These are phyloP conservation scores for Radiomyces spectabilis DNA, from an alignment of 192 early-diverging fungal species.

Conservation along the genomic window DNA sequence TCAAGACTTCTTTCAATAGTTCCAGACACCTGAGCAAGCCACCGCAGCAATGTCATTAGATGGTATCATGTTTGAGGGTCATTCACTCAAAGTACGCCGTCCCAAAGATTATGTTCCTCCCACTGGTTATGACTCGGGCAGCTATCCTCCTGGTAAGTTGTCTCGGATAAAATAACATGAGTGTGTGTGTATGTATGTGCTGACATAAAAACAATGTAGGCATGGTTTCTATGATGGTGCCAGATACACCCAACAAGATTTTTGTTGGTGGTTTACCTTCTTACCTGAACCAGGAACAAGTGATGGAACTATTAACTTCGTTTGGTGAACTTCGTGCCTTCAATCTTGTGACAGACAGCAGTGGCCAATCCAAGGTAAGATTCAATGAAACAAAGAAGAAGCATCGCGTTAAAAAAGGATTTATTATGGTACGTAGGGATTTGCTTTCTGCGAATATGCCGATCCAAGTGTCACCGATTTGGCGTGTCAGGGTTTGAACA, in stretches of 20 bases:
- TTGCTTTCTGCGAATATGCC: slow-evolving; percentile 94
- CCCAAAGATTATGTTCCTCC: slow-evolving; percentile 88
- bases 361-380: slow-evolving; percentile 65
- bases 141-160: slow-evolving; percentile 53
- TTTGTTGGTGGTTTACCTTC: slow-evolving; percentile 89
- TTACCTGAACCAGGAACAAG: slow-evolving; percentile 87
- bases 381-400: neutral
- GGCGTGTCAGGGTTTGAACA: slow-evolving; percentile 91
- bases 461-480: slow-evolving; percentile 86
- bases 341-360: slow-evolving; percentile 84
- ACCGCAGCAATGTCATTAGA: slow-evolving; percentile 90
- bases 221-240: slow-evolving; percentile 83
- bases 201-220: slow-evolving; percentile 21
- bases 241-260: slow-evolving; percentile 88
- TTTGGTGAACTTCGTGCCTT: slow-evolving; percentile 93
- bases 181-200: neutral
- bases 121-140: slow-evolving; percentile 36
- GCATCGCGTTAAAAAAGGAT: neutral
- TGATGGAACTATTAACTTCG: slow-evolving; percentile 85
- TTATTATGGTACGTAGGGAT: slow-evolving; percentile 52
- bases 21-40: slow-evolving; percentile 82
- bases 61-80: slow-evolving; percentile 76
- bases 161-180: slow-evolving; percentile 20
- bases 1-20: slow-evolving; percentile 38
- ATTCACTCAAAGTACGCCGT: slow-evolving; percentile 82